Evolutionary conservation across 2,329 filamentous ascomycete species (phyloP).

Genomic region (Davidsoniella australis): DNA sequence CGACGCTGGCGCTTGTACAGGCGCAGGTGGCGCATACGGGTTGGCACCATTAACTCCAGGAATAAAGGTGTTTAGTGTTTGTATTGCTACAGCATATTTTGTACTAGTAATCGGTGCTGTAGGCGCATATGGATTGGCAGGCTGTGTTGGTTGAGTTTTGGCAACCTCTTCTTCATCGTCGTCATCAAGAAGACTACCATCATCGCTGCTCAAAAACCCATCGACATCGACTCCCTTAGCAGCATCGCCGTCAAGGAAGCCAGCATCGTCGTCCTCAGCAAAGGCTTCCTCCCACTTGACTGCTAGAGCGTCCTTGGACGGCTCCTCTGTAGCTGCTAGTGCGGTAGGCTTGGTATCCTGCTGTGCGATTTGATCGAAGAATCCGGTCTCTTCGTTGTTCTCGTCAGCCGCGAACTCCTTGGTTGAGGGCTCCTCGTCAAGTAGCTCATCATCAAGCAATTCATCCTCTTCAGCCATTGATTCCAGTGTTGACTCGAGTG

Average conservation of each 20-base stretch:
- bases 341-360: constrained; percentile 13
- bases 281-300: constrained; percentile 75
- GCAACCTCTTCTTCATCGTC: constrained; percentile 28
- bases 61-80: constrained; percentile 6
- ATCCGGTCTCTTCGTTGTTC: background rate
- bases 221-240: constrained; percentile 37
- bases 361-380: constrained; percentile 4
- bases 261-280: constrained; percentile 54
- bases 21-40: constrained; percentile 12
- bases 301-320: constrained; percentile 45
- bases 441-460: constrained; percentile 9
- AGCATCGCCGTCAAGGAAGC: constrained; percentile 42
- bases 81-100: background rate
- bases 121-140: constrained; percentile 9
- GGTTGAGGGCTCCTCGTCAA: background rate
- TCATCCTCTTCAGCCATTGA: constrained; percentile 13
- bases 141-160: constrained; percentile 6
- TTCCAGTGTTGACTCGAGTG: background rate
- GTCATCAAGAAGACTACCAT: constrained; percentile 71
- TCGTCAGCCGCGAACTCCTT: background rate
- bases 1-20: constrained; percentile 15
- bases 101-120: background rate
- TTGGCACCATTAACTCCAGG: constrained; percentile 10
- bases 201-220: constrained; percentile 63
- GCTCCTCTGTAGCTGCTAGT: constrained; percentile 14